Base-by-base conservation (phyloP, 768 basidiomycete species). In the Hericium erinaceus region DNA sequence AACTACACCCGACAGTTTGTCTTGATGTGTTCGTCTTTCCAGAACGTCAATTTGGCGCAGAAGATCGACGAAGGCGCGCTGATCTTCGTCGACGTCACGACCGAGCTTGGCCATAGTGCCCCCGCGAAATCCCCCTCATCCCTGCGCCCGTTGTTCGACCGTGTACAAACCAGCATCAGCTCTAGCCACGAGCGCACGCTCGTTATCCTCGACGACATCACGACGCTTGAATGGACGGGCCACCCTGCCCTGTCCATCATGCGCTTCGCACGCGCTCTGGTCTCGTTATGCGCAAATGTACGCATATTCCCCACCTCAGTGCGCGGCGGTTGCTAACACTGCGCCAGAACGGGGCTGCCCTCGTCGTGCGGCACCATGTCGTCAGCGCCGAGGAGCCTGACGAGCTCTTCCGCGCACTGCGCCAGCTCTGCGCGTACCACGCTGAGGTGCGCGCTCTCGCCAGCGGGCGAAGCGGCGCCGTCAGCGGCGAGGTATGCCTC, bases 401-500 rank as follows among this genome's bases (percentile, higher is more conserved):
- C 61, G 77, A 82, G 39, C 67, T 88, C 1, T 78, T 87, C 54
- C 76, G 77, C 37, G 71, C 75, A 33, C 70, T 91, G 20, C 70
- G 83, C 18, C 84, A 88, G 55, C 66, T 86, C 2, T 84, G 80
- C 61, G 74, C 82, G 2, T 84, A 85, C 61, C 87, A 89, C 62
- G 63, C 91, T 3, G 89, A 91, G 58, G 83, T 91, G 2, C 74
- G 77, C 41, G 81, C 89, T 0, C 73, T 92, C 7, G 74, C 83
- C 1, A 90, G 85, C 60, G 89, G 89, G 4, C 74, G 83, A 24
- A 92, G 90, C 60, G 89, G 88, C 2, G 75, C 82, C 20, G 85
- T 92, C 28, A 88, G 82, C 58, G 90, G 89, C 18, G 85, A 90
- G 76, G 89, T 87, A 53, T 18, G 75, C 15, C 26, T 26, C 18